phyloP scores from a whole-genome alignment of 305 asterid genomes.

The Fraxinus angustifolia region DNA sequence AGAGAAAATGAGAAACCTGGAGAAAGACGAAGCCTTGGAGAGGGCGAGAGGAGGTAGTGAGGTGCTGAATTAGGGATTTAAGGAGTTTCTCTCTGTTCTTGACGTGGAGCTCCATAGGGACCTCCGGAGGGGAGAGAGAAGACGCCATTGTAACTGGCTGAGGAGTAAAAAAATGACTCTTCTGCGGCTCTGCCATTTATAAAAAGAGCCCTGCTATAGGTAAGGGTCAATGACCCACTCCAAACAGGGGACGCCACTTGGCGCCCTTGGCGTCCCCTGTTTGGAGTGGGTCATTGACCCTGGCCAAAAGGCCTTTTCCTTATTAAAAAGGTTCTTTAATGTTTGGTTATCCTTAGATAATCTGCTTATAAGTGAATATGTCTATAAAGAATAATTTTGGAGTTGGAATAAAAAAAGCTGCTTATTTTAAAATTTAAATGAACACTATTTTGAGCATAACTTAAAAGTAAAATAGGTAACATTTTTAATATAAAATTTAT shows the following conservation, averaged over 20 bases:
- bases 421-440: background rate
- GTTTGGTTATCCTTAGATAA: background rate
- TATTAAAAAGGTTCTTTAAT: too few relatives aligned
- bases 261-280: too few relatives aligned
- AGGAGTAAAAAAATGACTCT: background rate
- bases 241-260: too few relatives aligned
- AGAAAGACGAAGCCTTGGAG: slow-evolving; percentile 61
- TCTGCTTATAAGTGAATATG: background rate
- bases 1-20: slow-evolving; percentile 41
- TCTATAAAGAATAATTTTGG: background rate
- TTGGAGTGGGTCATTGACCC: too few relatives aligned
- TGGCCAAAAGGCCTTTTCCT: too few relatives aligned
- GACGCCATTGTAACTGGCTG: slow-evolving; percentile 43
- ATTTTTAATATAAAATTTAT: too few relatives aligned
- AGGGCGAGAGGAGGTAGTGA: slow-evolving; percentile 50
- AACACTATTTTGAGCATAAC: background rate
- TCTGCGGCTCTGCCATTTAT: too few relatives aligned
- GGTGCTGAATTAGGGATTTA: slow-evolving; percentile 54
- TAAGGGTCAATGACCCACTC: too few relatives aligned
- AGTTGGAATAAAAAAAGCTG: background rate
- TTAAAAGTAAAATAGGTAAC: background rate
- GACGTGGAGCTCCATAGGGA: slow-evolving; percentile 60
- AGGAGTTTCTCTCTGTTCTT: slow-evolving; percentile 65
- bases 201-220: too few relatives aligned
- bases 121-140: slow-evolving; percentile 64